Evolutionary conservation across 768 basidiomycete genomes (phyloP).

Genomic region (Cystofilobasidium ferigula): DNA sequence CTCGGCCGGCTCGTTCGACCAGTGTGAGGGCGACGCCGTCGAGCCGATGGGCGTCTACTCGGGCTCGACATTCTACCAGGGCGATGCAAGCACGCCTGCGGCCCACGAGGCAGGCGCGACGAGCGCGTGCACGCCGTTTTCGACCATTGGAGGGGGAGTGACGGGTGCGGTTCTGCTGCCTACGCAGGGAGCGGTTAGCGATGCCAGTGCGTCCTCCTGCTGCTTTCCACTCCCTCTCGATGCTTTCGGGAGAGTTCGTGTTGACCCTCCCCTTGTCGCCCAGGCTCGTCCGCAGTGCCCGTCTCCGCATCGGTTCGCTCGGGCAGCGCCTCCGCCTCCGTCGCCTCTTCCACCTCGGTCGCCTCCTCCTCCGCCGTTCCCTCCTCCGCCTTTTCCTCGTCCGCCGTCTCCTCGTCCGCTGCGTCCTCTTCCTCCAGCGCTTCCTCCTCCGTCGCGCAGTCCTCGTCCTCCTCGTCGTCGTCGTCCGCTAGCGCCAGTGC

Average conservation of each 20-base stretch:
- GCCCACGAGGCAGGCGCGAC: conserved; percentile 39
- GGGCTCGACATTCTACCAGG: conserved; percentile 30
- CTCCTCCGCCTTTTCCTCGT: background rate
- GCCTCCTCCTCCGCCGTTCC: background rate
- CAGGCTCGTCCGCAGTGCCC: background rate
- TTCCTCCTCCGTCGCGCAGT: background rate
- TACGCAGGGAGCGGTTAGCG: background rate
- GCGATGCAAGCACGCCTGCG: conserved; percentile 40
- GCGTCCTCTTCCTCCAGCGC: background rate
- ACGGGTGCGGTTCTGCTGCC: background rate
- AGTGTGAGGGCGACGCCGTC: conserved; percentile 27
- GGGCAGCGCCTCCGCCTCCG: background rate
- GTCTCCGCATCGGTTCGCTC: background rate
- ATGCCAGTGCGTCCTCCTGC: background rate
- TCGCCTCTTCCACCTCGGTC: background rate
- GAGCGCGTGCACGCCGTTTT: conserved; percentile 49
- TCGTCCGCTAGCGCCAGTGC: too few species aligned
- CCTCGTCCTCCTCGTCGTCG: background rate
- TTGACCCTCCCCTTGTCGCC: too few species aligned
- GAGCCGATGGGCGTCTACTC: conserved; percentile 11
- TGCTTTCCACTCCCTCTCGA: background rate
- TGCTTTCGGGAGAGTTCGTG: too few species aligned
- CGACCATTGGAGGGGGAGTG: conserved; percentile 41
- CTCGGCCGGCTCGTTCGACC: conserved; percentile 38
- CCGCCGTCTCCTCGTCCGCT: background rate